Evolutionary conservation across 2,329 filamentous ascomycete genomes (phyloP).

Genomic region (Emergomyces pasteurianus): DNA sequence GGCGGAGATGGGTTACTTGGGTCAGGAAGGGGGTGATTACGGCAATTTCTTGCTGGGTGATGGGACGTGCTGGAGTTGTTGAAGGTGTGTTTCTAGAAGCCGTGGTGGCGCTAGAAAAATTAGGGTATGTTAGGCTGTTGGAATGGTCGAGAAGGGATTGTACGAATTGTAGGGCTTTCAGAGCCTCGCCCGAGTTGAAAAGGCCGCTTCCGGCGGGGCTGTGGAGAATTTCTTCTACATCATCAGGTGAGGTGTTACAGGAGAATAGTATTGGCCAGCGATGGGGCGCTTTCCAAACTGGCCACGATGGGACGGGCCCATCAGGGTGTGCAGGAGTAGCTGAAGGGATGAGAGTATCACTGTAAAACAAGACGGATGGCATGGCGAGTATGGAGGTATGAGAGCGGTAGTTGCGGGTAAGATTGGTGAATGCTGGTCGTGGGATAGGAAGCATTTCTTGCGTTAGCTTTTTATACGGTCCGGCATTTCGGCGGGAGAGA

Average conservation of each 20-base stretch:
- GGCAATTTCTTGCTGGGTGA: slow-evolving; percentile 25
- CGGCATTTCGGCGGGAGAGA: slow-evolving; percentile 21
- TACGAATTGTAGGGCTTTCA: slow-evolving; percentile 9
- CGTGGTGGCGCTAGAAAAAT: slow-evolving; percentile 12
- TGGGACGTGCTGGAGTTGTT: slow-evolving; percentile 11
- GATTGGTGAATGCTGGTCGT: slow-evolving; percentile 33
- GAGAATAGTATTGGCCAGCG: slow-evolving; percentile 34
- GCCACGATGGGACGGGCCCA: slow-evolving; percentile 15
- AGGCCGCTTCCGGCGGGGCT: slow-evolving; percentile 11
- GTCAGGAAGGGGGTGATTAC: slow-evolving; percentile 37
- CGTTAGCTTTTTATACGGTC: slow-evolving; percentile 11
- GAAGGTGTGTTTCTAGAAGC: slow-evolving; percentile 7
- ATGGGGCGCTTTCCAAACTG: slow-evolving; percentile 25
- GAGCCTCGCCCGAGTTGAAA: slow-evolving; percentile 13
- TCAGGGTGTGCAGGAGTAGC: slow-evolving; percentile 10
- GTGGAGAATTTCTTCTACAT: slow-evolving; percentile 26
- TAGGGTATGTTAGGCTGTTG: slow-evolving; percentile 18
- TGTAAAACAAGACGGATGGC: slow-evolving; percentile 32
- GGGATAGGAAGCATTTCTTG: slow-evolving; percentile 28
- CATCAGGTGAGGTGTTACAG: slow-evolving; percentile 27
- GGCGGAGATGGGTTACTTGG: slow-evolving; percentile 32
- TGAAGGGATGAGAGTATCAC: slow-evolving; percentile 34
- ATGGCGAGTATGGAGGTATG: slow-evolving; percentile 35
- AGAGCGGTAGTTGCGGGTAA: slow-evolving; percentile 37
- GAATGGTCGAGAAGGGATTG: slow-evolving; percentile 17